Evolutionary conservation across 2,329 filamentous ascomycete species (phyloP), one percentile per base, ranked within the genome.

Genomic region (Lithohypha guttulata): DNA sequence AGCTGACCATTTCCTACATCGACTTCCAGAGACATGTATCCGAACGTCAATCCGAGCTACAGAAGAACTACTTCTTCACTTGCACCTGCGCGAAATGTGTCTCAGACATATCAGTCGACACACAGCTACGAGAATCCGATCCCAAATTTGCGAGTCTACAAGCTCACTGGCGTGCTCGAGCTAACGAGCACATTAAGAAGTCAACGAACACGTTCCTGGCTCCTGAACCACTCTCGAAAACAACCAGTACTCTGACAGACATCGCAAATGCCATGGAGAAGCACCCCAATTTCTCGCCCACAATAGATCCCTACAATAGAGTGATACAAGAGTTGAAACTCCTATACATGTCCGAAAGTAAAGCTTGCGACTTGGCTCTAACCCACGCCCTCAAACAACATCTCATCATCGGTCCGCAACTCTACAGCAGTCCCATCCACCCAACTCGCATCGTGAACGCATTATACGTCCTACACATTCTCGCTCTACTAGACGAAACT

Each of bases 1-100:
- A 81, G 52, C 62, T 80, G 20, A 71, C 66, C 48, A 72, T 79
- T 42, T 71, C 73, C 2, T 81, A 81, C 51, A 63, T 77, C 44
- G 76, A 80, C 49, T 61, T 61, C 23, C 74, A 69, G 1, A 65
- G 68, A 26, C 66, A 73, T 0, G 64, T 62, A 18, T 48, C 58
- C 6, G 59, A 61, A n/a, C 69, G 76, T 2, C 70, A 68, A 45
- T 55, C 55, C 2, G 69, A 76, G 48, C 63, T 80, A 1, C 56
- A 57, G 32, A 56, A 63, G 17, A 63, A 69, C 19, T 80, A 76
- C 59, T 73, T 69, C 53, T 80, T 80, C 55, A 58, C 56, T 10
- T 80, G 76, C 56, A 52, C 52, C 27, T 80, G 76, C 50, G 43
- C 51, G 4, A 70, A 69, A 53, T 79, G 75, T 48, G 27, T 11